A percentile compares a stretch with the other conserved stretches of the same genome.
These are phyloP conservation scores for Clarireedia monteithiana DNA, from an alignment of 2,329 filamentous ascomycete genomes.

Conservation along the genomic window DNA sequence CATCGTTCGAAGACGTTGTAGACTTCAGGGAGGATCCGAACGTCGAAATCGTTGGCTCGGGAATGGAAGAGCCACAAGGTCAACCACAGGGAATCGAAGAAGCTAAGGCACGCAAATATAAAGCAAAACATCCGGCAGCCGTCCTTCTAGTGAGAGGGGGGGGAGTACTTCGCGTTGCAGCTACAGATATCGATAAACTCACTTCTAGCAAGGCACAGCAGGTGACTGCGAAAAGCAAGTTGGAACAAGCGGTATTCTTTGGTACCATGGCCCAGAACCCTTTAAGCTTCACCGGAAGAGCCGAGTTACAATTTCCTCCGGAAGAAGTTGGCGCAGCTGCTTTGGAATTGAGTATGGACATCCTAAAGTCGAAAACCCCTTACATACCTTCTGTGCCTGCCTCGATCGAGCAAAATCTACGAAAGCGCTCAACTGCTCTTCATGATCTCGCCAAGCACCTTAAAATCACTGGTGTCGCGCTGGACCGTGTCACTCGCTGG, in stretches of 20 bases:
- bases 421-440: slow-evolving; percentile 63
- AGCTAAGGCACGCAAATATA: slow-evolving; percentile 42
- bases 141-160: slow-evolving; percentile 55
- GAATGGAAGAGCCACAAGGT: slow-evolving; percentile 50
- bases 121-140: slow-evolving; percentile 53
- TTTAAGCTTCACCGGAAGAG: slow-evolving; percentile 70
- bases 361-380: slow-evolving; percentile 67
- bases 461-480: slow-evolving; percentile 52
- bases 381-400: slow-evolving; percentile 67
- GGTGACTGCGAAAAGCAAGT: slow-evolving; percentile 77
- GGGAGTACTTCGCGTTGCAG: slow-evolving; percentile 51
- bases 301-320: slow-evolving; percentile 57
- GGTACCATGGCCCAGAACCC: slow-evolving; percentile 75
- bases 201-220: slow-evolving; percentile 48
- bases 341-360: slow-evolving; percentile 69
- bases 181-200: slow-evolving; percentile 52
- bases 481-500: slow-evolving; percentile 69
- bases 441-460: slow-evolving; percentile 68
- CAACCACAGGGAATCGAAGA: slow-evolving; percentile 37
- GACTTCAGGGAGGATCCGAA: slow-evolving; percentile 63
- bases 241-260: slow-evolving; percentile 93
- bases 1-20: slow-evolving; percentile 78
- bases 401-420: slow-evolving; percentile 75
- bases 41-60: slow-evolving; percentile 56
- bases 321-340: slow-evolving; percentile 72